Evolutionary conservation across 106 monocot species (phyloP).

Genomic region (Ottelia alismoides): DNA sequence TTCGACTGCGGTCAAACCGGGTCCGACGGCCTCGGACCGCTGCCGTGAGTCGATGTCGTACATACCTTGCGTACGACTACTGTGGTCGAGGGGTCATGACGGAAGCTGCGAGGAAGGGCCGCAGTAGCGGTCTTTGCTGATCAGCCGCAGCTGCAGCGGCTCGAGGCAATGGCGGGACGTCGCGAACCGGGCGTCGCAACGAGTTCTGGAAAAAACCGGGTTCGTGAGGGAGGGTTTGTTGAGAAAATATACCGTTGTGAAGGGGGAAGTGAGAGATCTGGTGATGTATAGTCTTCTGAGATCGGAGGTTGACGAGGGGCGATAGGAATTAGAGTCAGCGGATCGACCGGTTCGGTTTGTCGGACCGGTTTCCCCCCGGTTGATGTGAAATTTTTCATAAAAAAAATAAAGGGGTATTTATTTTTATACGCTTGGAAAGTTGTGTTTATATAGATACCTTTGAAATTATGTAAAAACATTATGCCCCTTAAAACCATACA

Average conservation of each 20-base stretch:
- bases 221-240: slow-evolving; percentile 1
- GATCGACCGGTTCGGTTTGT: no score
- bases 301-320: no score
- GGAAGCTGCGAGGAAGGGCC: slow-evolving; percentile 4
- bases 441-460: no score
- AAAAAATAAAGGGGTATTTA: no score
- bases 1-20: not conserved
- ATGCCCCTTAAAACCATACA: no score
- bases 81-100: slow-evolving; percentile 1
- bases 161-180: slow-evolving; percentile 1
- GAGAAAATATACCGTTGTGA: not conserved
- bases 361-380: no score
- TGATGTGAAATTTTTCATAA: no score
- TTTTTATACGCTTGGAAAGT: no score
- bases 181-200: slow-evolving; percentile 2
- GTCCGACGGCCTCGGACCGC: not conserved
- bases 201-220: not conserved
- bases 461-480: no score
- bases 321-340: no score
- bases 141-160: slow-evolving; percentile 2
- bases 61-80: not conserved
- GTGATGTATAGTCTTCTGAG: slow-evolving; percentile 1
- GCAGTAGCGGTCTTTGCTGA: not conserved
- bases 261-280: not conserved
- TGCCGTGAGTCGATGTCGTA: slow-evolving; percentile 2